Evolutionary conservation across 2,329 filamentous ascomycete genomes (phyloP).

Genomic region (Ophiostoma sp.): DNA sequence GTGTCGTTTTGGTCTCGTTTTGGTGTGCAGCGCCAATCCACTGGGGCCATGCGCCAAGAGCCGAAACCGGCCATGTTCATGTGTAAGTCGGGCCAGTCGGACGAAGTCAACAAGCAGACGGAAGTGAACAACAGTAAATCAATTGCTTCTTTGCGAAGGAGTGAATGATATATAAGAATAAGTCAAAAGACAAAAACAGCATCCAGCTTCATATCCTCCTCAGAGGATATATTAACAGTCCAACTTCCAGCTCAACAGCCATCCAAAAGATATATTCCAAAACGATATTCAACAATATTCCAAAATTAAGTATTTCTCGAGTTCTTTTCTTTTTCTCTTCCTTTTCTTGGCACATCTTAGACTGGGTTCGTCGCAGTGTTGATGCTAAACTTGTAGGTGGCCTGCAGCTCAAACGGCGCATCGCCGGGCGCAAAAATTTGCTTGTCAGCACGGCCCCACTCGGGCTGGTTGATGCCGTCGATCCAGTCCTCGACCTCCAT

Average conservation of each 20-base stretch:
- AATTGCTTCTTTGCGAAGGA: neutral
- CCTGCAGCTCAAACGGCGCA: slow-evolving; percentile 62
- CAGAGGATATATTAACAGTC: neutral
- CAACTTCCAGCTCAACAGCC: neutral
- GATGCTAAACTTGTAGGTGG: slow-evolving; percentile 61
- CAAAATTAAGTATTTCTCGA: neutral
- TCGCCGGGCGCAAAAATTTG: slow-evolving; percentile 62
- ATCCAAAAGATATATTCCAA: slow-evolving; percentile 9
- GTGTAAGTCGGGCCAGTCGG: neutral
- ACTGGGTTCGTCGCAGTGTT: slow-evolving; percentile 36
- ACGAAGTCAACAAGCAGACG: neutral
- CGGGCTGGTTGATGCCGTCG: slow-evolving; percentile 86
- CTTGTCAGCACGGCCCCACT: slow-evolving; percentile 70
- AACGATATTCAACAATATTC: neutral
- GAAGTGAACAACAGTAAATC: neutral
- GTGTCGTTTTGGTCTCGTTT: neutral
- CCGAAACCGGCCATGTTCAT: neutral
- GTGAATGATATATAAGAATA: neutral
- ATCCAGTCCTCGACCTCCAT: slow-evolving; percentile 94
- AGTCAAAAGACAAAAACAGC: neutral
- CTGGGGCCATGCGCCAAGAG: neutral
- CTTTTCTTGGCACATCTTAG: neutral
- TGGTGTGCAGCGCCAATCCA: neutral
- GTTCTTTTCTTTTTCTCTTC: neutral
- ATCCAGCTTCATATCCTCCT: neutral